Conservation (phyloP, 768 basidiomycete species). For the Collybia sp. region DNA sequence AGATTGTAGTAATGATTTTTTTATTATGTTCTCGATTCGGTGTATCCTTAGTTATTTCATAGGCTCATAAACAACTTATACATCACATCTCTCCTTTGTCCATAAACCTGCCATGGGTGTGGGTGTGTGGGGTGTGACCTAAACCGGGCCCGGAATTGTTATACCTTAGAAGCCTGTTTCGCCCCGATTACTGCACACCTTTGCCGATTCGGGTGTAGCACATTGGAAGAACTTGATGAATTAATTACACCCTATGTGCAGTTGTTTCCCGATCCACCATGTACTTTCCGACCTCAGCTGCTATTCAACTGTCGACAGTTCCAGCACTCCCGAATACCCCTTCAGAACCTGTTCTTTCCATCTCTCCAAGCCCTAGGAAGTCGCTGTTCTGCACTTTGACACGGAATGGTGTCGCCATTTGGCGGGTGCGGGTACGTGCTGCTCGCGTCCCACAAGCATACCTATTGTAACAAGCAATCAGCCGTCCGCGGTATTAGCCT, state of each 20-base stretch:
- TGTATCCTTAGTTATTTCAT: too few species aligned
- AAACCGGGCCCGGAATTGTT: too few species aligned
- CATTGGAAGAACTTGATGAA: background rate
- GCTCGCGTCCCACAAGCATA: too few species aligned
- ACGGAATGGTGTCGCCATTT: constrained; percentile 66
- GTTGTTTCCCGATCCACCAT: constrained; percentile 27
- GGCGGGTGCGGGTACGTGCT: constrained; percentile 72
- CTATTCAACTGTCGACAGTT: constrained; percentile 63
- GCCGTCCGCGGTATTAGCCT: constrained; percentile 71
- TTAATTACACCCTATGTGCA: background rate
- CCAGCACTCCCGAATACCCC: constrained; percentile 65
- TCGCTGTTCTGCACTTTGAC: constrained; percentile 77
- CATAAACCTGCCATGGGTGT: too few species aligned
- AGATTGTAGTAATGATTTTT: constrained; percentile 1
- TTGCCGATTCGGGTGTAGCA: too few species aligned
- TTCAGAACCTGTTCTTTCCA: constrained; percentile 50
- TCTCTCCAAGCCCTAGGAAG: constrained; percentile 66
- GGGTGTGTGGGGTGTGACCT: too few species aligned
- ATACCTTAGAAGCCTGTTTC: too few species aligned
- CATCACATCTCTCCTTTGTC: too few species aligned
- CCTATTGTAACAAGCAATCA: constrained; percentile 22
- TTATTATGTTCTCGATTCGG: too few species aligned
- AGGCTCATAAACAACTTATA: too few species aligned
- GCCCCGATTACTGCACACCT: too few species aligned
- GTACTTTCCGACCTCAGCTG: constrained; percentile 86